A percentile compares a stretch with the other conserved stretches of the same genome.
phyloP scores from a whole-genome alignment of 805 yeast genomes.

The Lipomyces chichibuensis region DNA sequence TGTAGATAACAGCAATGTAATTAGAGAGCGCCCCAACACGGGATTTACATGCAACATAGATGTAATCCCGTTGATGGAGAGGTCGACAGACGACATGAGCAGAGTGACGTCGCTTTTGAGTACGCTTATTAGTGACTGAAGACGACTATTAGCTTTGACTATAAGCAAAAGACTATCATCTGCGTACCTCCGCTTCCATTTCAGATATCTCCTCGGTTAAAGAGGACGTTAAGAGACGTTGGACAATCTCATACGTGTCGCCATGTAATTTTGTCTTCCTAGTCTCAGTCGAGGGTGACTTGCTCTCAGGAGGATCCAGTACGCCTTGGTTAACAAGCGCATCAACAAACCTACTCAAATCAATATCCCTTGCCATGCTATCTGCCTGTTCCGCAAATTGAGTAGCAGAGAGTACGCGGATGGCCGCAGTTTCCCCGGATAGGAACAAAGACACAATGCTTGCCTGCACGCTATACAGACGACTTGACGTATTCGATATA shows the following conservation, averaged over 20 bases:
- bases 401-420: constrained; percentile 2
- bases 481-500: not conserved
- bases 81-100: constrained; percentile 24
- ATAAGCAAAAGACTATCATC: not conserved
- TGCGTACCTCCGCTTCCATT: constrained; percentile 18
- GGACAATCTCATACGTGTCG: constrained; percentile 5
- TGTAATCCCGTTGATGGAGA: constrained; percentile 21
- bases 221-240: constrained; percentile 11
- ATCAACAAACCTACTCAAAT: constrained; percentile 17
- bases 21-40: constrained; percentile 21
- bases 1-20: constrained; percentile 21
- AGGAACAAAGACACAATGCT: constrained; percentile 22
- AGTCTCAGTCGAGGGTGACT: not conserved
- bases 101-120: constrained; percentile 15
- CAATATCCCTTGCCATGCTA: constrained; percentile 16
- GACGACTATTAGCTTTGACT: not conserved
- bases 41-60: constrained; percentile 25
- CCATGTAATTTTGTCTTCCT: not conserved
- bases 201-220: constrained; percentile 21
- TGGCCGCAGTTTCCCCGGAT: constrained; percentile 10
- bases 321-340: constrained; percentile 31
- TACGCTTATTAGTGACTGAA: constrained; percentile 9
- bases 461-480: constrained; percentile 17
- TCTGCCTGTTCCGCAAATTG: constrained; percentile 8
- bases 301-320: constrained; percentile 20